These are phyloP conservation scores for Dactylella cylindrospora DNA, from an alignment of 2,329 filamentous ascomycete species.

Conservation along the genomic window DNA sequence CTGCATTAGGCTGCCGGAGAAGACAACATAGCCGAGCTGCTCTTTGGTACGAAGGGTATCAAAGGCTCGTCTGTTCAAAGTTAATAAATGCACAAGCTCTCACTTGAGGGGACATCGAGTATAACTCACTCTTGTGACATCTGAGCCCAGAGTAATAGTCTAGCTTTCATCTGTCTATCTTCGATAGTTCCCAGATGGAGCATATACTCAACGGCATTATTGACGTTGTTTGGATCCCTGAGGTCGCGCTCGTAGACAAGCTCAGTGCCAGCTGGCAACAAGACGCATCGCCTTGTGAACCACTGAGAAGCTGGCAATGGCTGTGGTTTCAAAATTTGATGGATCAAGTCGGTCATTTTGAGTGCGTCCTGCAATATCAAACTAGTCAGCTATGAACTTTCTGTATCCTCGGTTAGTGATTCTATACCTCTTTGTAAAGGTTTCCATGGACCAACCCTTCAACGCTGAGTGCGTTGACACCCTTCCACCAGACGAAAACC, in stretches of 20 bases:
- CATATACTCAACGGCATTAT: constrained; percentile 79
- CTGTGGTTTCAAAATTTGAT: constrained; percentile 73
- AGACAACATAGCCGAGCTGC: constrained; percentile 95
- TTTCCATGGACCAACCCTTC: constrained; percentile 91
- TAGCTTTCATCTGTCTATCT: constrained; percentile 71
- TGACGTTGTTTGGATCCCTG: constrained; percentile 84
- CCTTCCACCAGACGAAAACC: constrained; percentile 58
- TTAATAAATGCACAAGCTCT: neutral
- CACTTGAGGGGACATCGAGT: neutral
- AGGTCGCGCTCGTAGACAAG: constrained; percentile 78
- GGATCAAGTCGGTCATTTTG: constrained; percentile 78
- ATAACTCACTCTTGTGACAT: constrained; percentile 71
- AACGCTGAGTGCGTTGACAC: constrained; percentile 80
- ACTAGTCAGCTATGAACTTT: neutral
- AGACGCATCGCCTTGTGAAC: constrained; percentile 73
- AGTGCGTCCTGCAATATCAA: constrained; percentile 64
- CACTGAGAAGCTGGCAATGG: constrained; percentile 75
- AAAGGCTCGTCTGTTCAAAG: constrained; percentile 65
- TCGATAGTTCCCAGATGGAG: constrained; percentile 69
- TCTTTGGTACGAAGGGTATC: constrained; percentile 95
- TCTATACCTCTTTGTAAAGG: constrained; percentile 71
- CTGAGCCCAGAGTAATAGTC: constrained; percentile 78
- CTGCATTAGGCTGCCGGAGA: constrained; percentile 71
- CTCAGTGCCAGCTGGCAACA: constrained; percentile 77
- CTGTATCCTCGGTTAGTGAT: neutral